Evolutionary conservation across 2,329 filamentous ascomycete genomes (phyloP).

Genomic region (Fusarium sublunatum): DNA sequence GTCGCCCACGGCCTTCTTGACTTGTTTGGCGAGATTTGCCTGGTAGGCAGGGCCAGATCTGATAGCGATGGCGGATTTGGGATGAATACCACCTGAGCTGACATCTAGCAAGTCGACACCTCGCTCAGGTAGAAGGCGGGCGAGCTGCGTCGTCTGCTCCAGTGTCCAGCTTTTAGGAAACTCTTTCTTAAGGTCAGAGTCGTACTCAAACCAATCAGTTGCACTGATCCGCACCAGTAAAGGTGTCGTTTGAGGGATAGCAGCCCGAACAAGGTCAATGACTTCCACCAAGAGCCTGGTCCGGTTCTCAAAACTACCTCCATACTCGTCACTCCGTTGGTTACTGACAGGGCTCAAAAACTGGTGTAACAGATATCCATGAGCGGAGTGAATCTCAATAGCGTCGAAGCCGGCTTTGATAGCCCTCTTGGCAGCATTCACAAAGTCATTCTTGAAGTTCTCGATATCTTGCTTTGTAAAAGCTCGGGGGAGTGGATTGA

Average conservation of each 20-base stretch:
- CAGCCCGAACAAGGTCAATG: slow-evolving; percentile 69
- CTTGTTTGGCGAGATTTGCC: slow-evolving; percentile 72
- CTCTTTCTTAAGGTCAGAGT: slow-evolving; percentile 60
- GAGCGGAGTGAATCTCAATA: slow-evolving; percentile 74
- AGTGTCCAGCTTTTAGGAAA: slow-evolving; percentile 70
- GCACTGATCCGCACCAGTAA: slow-evolving; percentile 77
- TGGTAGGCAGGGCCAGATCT: slow-evolving; percentile 68
- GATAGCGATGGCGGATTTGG: slow-evolving; percentile 64
- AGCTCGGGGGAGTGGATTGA: slow-evolving; percentile 70
- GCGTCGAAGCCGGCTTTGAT: slow-evolving; percentile 78
- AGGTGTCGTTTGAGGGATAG: slow-evolving; percentile 74
- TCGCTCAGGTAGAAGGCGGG: slow-evolving; percentile 68
- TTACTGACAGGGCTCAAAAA: slow-evolving; percentile 72
- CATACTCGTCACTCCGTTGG: slow-evolving; percentile 73
- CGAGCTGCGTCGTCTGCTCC: slow-evolving; percentile 71
- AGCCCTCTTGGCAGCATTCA: slow-evolving; percentile 66
- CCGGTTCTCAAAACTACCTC: slow-evolving; percentile 77
- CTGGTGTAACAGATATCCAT: slow-evolving; percentile 73
- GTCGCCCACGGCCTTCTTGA: slow-evolving; percentile 77
- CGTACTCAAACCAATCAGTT: slow-evolving; percentile 77
- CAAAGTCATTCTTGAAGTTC: slow-evolving; percentile 72
- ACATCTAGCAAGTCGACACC: slow-evolving; percentile 83
- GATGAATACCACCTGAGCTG: slow-evolving; percentile 73
- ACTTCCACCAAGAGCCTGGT: slow-evolving; percentile 74
- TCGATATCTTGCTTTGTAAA: slow-evolving; percentile 77